A percentile compares a stretch with the other conserved stretches of the same genome.
Conservation (phyloP, 495 filamentous ascomycete species). For the Friedmanniomyces endolithicus region DNA sequence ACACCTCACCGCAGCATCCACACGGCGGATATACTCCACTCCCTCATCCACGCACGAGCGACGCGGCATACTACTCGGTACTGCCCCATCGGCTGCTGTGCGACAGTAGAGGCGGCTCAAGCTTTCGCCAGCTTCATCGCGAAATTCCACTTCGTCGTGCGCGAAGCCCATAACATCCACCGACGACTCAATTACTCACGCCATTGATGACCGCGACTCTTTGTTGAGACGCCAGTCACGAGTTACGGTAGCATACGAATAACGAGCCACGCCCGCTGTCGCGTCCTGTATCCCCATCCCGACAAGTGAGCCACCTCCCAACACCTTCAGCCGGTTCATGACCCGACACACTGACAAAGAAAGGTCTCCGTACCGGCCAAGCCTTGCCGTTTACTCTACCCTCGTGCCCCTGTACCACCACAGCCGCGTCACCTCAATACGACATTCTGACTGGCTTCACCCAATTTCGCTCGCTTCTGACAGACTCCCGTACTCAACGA, state of each 20-base stretch:
- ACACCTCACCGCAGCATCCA: not conserved
- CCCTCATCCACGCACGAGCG: not conserved
- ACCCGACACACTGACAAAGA: not conserved
- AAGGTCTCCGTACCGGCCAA: not conserved
- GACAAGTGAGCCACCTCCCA: not conserved
- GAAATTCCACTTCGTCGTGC: too few relatives aligned
- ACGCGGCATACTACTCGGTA: not conserved
- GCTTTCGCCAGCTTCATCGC: too few relatives aligned
- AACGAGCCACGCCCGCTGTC: not conserved
- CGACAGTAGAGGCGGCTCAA: too few relatives aligned
- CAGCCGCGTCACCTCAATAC: not conserved
- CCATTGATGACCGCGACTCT: not conserved
- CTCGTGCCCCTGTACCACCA: not conserved
- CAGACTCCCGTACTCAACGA: not conserved
- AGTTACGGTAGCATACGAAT: slow-evolving; percentile 6
- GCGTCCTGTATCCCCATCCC: not conserved
- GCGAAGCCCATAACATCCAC: not conserved
- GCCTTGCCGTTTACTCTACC: not conserved
- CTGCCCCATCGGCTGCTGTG: not conserved
- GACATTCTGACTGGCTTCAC: not conserved
- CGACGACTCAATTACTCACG: not conserved
- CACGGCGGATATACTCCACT: not conserved
- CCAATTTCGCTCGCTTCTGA: not conserved
- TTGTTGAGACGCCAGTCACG: slow-evolving; percentile 7
- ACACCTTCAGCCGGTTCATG: not conserved